These are phyloP conservation scores for Hymenoscyphus repandus DNA, from an alignment of 2,329 filamentous ascomycete genomes.

Conservation along the genomic window DNA sequence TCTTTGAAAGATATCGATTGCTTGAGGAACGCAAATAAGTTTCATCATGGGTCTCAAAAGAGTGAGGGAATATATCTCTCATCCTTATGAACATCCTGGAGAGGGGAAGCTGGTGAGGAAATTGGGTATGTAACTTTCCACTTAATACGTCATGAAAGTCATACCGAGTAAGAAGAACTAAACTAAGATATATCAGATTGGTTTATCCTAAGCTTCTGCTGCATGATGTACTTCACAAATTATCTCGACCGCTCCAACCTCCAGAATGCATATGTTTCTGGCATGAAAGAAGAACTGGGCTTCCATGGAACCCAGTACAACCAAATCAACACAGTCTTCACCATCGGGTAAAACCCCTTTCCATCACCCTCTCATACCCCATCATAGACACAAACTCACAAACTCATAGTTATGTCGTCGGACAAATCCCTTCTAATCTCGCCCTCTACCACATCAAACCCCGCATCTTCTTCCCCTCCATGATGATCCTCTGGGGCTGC, in stretches of 20 bases:
- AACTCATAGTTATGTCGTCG: slow-evolving; percentile 41
- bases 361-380: neutral
- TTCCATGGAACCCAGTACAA: slow-evolving; percentile 47
- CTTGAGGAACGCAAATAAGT: too few species aligned
- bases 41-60: slow-evolving; percentile 8
- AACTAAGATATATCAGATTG: slow-evolving; percentile 18
- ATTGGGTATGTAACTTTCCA: slow-evolving; percentile 14
- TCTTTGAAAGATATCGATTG: too few species aligned
- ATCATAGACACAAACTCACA: neutral
- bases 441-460: slow-evolving; percentile 59
- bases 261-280: slow-evolving; percentile 49
- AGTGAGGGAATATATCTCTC: slow-evolving; percentile 18
- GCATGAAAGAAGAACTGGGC: slow-evolving; percentile 46
- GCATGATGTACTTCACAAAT: slow-evolving; percentile 34
- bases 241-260: slow-evolving; percentile 46
- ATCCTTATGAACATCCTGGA: slow-evolving; percentile 23
- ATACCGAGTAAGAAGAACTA: slow-evolving; percentile 31
- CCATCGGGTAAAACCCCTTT: slow-evolving; percentile 22
- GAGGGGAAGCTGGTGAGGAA: slow-evolving; percentile 25
- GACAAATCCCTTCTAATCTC: slow-evolving; percentile 57
- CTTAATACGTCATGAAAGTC: neutral
- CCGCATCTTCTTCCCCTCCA: slow-evolving; percentile 57
- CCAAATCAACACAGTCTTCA: slow-evolving; percentile 46
- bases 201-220: slow-evolving; percentile 34
- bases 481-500: slow-evolving; percentile 59